Conservation (phyloP, 352 stramenopile genomes). For the Phytophthora chlamydospora region DNA sequence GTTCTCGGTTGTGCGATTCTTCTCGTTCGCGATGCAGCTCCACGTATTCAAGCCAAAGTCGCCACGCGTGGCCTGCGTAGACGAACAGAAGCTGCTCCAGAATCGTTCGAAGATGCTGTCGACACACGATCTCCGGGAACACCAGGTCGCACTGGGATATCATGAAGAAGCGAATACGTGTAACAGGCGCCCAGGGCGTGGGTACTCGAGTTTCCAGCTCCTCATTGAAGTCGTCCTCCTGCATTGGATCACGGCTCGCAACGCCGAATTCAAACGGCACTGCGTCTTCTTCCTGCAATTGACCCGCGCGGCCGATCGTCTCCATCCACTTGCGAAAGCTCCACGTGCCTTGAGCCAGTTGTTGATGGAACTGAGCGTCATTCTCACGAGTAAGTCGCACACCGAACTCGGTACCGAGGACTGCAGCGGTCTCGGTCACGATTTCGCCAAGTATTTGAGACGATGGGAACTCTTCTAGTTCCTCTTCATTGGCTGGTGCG, state of each 20-base stretch:
- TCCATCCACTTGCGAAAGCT: conserved; percentile 52
- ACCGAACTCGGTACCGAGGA: conserved; percentile 49
- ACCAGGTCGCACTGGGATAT: conserved; percentile 51
- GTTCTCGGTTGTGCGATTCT: conserved; percentile 23
- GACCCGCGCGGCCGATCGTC: conserved; percentile 40
- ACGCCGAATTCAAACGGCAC: conserved; percentile 25
- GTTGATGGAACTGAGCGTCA: conserved; percentile 47
- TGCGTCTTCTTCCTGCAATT: conserved; percentile 58
- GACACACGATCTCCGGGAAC: conserved; percentile 45
- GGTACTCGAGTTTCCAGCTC: conserved; percentile 4
- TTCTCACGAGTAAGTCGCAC: conserved; percentile 45
- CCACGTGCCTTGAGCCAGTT: conserved; percentile 47
- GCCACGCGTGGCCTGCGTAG: conserved; percentile 69
- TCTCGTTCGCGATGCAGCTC: conserved; percentile 45
- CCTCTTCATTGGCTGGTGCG: background rate
- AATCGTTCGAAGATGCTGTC: conserved; percentile 48
- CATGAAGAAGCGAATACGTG: conserved; percentile 58
- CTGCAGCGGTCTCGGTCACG: conserved; percentile 45
- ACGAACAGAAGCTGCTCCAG: conserved; percentile 68
- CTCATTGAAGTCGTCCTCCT: conserved; percentile 10
- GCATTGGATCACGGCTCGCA: conserved; percentile 2
- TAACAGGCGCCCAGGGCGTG: conserved; percentile 46
- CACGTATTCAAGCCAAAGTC: conserved; percentile 53
- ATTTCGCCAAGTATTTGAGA: conserved; percentile 52
- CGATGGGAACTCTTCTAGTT: conserved; percentile 45